Conservation (phyloP, 257 asterid species). For the Marsdenia floribunda region DNA sequence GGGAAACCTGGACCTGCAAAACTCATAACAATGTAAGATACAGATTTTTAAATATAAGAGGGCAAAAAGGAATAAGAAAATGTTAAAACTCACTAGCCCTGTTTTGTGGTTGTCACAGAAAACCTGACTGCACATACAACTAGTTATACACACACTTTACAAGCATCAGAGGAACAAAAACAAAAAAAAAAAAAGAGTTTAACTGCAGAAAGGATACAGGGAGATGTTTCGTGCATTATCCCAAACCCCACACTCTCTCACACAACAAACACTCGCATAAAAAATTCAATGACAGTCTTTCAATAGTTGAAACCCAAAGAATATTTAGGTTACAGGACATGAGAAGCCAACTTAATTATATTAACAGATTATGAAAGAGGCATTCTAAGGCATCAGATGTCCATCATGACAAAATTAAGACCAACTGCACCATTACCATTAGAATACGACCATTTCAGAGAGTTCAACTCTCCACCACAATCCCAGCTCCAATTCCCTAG, state of each 20-base stretch:
- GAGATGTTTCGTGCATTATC: neutral
- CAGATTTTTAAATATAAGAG: neutral
- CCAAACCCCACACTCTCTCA: neutral
- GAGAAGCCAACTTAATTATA: neutral
- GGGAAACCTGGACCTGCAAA: conserved; percentile 97
- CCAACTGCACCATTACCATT: neutral
- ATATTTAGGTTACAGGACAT: neutral
- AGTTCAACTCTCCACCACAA: neutral
- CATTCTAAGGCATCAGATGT: neutral
- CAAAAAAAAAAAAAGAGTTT: neutral
- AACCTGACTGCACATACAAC: conserved; percentile 63
- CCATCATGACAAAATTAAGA: neutral
- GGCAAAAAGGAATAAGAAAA: conserved; percentile 4
- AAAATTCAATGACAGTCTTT: neutral
- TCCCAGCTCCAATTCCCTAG: neutral
- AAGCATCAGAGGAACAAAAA: conserved; percentile 10
- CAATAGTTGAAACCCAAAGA: neutral
- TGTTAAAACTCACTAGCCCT: conserved; percentile 50
- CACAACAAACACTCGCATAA: too few relatives aligned
- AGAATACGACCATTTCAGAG: neutral
- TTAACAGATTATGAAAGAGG: neutral
- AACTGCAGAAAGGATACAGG: too few relatives aligned
- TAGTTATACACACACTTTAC: conserved; percentile 19
- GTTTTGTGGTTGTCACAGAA: conserved; percentile 42
- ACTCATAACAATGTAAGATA: conserved; percentile 51